Evolutionary conservation across 768 basidiomycete species (phyloP).

Genomic region (Boletales sp.): DNA sequence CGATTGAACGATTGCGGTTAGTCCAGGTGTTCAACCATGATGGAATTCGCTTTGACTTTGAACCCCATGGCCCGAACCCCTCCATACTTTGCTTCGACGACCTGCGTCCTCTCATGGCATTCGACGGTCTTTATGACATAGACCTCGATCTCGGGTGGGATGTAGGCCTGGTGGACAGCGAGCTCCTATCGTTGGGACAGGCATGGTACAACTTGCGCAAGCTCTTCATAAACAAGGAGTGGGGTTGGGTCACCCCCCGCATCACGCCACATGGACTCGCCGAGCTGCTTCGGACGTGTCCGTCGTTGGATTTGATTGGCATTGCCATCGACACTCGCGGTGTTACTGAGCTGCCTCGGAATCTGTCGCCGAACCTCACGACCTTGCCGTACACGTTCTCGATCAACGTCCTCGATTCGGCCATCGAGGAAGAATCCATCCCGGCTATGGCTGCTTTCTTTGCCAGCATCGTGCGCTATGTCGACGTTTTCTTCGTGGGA

Average conservation of each 20-base stretch:
- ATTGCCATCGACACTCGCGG: constrained; percentile 7
- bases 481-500: too few species aligned
- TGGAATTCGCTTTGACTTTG: not conserved
- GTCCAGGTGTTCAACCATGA: not conserved
- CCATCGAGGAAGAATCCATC: not conserved
- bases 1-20: not conserved
- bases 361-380: not conserved
- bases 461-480: not conserved
- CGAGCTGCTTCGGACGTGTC: not conserved
- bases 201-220: constrained; percentile 8
- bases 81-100: not conserved
- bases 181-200: not conserved
- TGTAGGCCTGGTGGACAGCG: not conserved
- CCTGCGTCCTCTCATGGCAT: not conserved
- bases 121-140: not conserved
- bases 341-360: not conserved
- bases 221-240: constrained; percentile 3
- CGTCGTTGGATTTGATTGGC: not conserved
- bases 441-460: constrained; percentile 1
- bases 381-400: not conserved
- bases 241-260: constrained; percentile 4
- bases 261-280: constrained; percentile 9
- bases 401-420: constrained; percentile 1
- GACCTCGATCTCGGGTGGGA: not conserved
- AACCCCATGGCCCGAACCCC: not conserved